A percentile compares a stretch with the other conserved stretches of the same genome.
phyloP scores from a whole-genome alignment of 2,329 filamentous ascomycete genomes.

The Apiospora saccharicola region DNA sequence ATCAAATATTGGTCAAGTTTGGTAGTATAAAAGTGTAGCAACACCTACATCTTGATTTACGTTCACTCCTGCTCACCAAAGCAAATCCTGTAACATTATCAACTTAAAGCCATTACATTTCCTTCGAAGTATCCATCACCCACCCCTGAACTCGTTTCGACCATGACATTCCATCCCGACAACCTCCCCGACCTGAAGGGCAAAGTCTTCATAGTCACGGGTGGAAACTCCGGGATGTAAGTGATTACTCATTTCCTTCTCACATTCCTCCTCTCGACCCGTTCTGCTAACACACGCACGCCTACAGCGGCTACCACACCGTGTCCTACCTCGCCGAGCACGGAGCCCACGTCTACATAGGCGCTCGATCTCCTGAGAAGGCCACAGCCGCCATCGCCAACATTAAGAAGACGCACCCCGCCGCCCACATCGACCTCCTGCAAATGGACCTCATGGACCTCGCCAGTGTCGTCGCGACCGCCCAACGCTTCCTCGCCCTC shows the following conservation, averaged over 20 bases:
- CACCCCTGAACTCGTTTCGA: slow-evolving; percentile 28
- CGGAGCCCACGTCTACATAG: slow-evolving; percentile 51
- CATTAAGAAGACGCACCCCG: slow-evolving; percentile 43
- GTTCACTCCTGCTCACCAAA: slow-evolving; percentile 34
- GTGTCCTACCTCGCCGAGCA: slow-evolving; percentile 46
- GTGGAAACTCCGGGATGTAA: slow-evolving; percentile 54
- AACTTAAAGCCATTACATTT: background rate
- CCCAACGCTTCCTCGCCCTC: slow-evolving; percentile 39
- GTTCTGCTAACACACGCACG: no score
- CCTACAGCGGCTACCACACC: slow-evolving; percentile 44
- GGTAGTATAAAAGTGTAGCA: slow-evolving; percentile 37
- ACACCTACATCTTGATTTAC: slow-evolving; percentile 30
- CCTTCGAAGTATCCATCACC: background rate
- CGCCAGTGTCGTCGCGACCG: slow-evolving; percentile 45
- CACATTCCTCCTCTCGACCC: no score
- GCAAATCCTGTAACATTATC: slow-evolving; percentile 26
- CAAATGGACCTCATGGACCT: slow-evolving; percentile 46
- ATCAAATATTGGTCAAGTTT: slow-evolving; percentile 29
- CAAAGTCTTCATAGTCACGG: slow-evolving; percentile 54
- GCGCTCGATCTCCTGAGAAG: slow-evolving; percentile 46
- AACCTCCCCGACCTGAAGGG: slow-evolving; percentile 51
- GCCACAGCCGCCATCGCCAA: slow-evolving; percentile 41
- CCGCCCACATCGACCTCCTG: slow-evolving; percentile 44
- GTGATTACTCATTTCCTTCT: slow-evolving; percentile 30
- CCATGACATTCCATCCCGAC: slow-evolving; percentile 49